These are phyloP conservation scores for Saccharomycodes ludwigii DNA, from an alignment of 805 yeast genomes.

Conservation along the genomic window DNA sequence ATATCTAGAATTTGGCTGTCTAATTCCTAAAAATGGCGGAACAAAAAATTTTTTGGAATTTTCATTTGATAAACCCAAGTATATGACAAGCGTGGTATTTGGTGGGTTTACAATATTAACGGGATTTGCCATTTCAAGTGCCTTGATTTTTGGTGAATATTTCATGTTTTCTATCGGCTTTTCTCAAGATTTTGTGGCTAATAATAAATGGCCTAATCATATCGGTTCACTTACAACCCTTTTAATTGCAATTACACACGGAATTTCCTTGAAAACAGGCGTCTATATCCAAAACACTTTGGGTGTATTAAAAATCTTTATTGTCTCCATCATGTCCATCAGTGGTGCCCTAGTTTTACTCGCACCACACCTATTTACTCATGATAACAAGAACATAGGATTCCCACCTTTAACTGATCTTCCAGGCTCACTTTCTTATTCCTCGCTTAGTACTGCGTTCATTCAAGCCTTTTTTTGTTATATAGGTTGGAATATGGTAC, in stretches of 20 bases:
- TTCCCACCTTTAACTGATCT: conserved; percentile 15
- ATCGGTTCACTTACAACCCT: conserved; percentile 31
- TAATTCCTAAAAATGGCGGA: conserved; percentile 67
- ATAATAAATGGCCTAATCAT: conserved; percentile 26
- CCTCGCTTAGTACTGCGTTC: conserved; percentile 42
- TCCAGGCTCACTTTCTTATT: conserved; percentile 25
- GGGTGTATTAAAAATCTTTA: conserved; percentile 46
- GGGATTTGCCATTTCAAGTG: conserved; percentile 43
- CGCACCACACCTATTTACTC: conserved; percentile 29
- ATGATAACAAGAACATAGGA: not conserved
- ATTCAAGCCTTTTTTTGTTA: conserved; percentile 47
- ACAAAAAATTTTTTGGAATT: conserved; percentile 60
- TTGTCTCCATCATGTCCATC: conserved; percentile 40
- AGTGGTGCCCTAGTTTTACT: conserved; percentile 47
- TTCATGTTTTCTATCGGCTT: conserved; percentile 32
- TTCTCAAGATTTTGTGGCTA: conserved; percentile 26
- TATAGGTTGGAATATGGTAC: conserved; percentile 54
- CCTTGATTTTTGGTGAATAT: conserved; percentile 54
- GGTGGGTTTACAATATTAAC: conserved; percentile 38
- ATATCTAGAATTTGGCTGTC: conserved; percentile 57
- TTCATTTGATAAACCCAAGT: conserved; percentile 47
- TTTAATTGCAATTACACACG: conserved; percentile 33
- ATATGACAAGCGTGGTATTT: conserved; percentile 40
- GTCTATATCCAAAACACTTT: conserved; percentile 47
- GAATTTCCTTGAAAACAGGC: conserved; percentile 48